phyloP scores from a whole-genome alignment of 371 early-diverging fungal species.

The Rhizopus arrhizus region DNA sequence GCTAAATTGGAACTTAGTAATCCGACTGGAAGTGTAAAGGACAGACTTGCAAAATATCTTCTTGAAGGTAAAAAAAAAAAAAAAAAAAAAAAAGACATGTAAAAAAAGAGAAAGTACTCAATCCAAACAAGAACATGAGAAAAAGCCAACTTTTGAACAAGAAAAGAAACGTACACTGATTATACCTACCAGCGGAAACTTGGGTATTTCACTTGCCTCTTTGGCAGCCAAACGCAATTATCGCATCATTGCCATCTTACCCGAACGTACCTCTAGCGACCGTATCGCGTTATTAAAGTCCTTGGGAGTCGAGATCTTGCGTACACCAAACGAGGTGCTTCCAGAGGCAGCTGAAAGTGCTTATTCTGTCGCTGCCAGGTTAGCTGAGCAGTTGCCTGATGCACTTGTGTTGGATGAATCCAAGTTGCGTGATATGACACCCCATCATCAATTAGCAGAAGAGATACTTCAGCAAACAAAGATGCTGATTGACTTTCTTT shows the following conservation, averaged over 20 bases:
- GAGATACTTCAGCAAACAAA: slow-evolving; percentile 85
- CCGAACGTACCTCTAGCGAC: slow-evolving; percentile 98
- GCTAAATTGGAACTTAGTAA: slow-evolving; percentile 79
- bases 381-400: slow-evolving; percentile 91
- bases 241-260: slow-evolving; percentile 93
- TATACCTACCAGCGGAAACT: slow-evolving; percentile 26
- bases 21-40: slow-evolving; percentile 76
- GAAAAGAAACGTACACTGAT: slow-evolving; percentile 10
- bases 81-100: background rate
- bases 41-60: slow-evolving; percentile 69
- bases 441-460: slow-evolving; percentile 94
- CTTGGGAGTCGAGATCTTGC: slow-evolving; percentile 95
- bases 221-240: slow-evolving; percentile 97
- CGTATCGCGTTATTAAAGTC: slow-evolving; percentile 97
- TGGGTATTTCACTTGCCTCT: slow-evolving; percentile 67
- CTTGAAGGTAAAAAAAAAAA: slow-evolving; percentile 36
- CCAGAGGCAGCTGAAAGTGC: slow-evolving; percentile 97
- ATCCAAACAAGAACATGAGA: background rate
- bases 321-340: slow-evolving; percentile 97
- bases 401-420: slow-evolving; percentile 97
- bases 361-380: slow-evolving; percentile 91
- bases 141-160: background rate
- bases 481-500: slow-evolving; percentile 94
- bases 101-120: background rate
- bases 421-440: slow-evolving; percentile 56